Conservation (phyloP, 768 basidiomycete species). For the Suillus placidus region DNA sequence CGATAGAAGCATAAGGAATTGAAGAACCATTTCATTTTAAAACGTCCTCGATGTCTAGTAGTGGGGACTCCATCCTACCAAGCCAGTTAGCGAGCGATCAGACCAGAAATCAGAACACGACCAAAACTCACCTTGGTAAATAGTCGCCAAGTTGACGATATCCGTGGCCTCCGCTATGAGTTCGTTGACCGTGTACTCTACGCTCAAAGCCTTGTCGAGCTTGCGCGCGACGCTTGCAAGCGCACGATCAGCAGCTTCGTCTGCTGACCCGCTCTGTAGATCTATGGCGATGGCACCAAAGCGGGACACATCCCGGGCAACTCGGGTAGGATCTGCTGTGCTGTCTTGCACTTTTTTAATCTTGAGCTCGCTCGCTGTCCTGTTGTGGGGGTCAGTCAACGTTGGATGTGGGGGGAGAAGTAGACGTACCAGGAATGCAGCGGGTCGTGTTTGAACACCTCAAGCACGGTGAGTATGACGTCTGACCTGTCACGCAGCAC, state of each 20-base stretch:
- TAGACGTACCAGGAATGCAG: constrained; percentile 81
- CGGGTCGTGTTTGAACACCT: constrained; percentile 97
- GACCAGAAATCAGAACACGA: background rate
- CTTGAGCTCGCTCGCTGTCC: constrained; percentile 81
- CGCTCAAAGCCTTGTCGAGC: constrained; percentile 81
- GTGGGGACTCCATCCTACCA: constrained; percentile 48
- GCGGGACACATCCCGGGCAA: constrained; percentile 28
- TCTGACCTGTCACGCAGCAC: constrained; percentile 85
- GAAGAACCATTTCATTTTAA: background rate
- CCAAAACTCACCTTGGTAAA: constrained; percentile 64
- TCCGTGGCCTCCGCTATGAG: constrained; percentile 90
- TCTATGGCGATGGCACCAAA: constrained; percentile 58
- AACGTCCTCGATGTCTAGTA: constrained; percentile 24
- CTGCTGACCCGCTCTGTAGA: constrained; percentile 65
- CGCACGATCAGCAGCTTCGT: constrained; percentile 90
- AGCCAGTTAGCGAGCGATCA: constrained; percentile 4
- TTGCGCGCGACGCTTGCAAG: constrained; percentile 79
- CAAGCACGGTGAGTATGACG: constrained; percentile 91
- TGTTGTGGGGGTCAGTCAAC: constrained; percentile 27
- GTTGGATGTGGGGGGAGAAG: background rate
- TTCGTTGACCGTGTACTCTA: constrained; percentile 92
- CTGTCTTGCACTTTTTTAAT: constrained; percentile 62
- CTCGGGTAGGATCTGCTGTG: constrained; percentile 28
- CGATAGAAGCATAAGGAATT: background rate
- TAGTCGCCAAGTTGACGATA: constrained; percentile 69